Evolutionary conservation across 768 basidiomycete species (phyloP), one percentile per base, ranked within the genome.

Genomic region (Lentinula sp.): DNA sequence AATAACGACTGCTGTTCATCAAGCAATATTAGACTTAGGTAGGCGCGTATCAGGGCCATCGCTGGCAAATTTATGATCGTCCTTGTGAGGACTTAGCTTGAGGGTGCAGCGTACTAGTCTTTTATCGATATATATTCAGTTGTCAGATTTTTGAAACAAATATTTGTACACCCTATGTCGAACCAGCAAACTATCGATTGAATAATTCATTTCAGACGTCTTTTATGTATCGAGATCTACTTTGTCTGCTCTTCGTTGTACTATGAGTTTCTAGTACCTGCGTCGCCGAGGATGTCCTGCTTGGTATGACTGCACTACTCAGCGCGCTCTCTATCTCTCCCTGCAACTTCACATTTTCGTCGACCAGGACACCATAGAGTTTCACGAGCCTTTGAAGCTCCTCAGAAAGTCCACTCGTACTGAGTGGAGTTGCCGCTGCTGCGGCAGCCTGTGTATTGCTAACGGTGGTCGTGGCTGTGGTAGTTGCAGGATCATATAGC

Each of bases 1-100:
- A 62, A 75, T 90, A 28, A 86, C 84, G 3, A 75, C 76, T 15
- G 65, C 81, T 28, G 65, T 89, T 13, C 86, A 85, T 56, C 69
- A 68, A 51, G 76, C 75, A 34, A 84, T 87, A 8, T 78, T 86
- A 69, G 71, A 73, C 10, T 70, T 87, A 15, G 85, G 85, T 21
- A 76, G 79, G 63, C 75, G 72, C 10, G 74, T 84, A 18, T 82
- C 78, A 39, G 81, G 82, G 28, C 60, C 73, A 43, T 68, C 66
- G 37, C 67, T 80, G 34, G 45, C 23, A 64, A 59, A 63, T 48
- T 61, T 59, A 40, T 52, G 23, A 50, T 39, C 37, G 9, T 39
- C 32, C 13, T 13, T 28, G 16, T 37, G 6, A 35, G 34, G 16
- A 34, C 31, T 15, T 16, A 3, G 4, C 9, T 39, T 5, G 2